phyloP scores from a whole-genome alignment of 768 basidiomycete genomes.

The Trametes elegans region DNA sequence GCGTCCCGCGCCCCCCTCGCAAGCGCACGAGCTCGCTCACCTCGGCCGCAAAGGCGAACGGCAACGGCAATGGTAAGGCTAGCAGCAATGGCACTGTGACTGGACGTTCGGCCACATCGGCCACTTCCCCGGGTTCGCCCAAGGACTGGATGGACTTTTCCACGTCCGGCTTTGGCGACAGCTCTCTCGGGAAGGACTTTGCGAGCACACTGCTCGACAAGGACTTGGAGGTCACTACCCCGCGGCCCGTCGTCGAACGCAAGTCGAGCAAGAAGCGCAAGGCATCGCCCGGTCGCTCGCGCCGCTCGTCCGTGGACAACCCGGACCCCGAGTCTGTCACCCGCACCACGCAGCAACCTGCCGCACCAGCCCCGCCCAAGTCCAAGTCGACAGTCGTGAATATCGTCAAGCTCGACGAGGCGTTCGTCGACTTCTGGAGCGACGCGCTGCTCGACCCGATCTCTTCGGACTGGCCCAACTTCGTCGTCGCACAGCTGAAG shows the following conservation, averaged over 20 bases:
- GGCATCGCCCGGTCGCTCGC: constrained; percentile 24
- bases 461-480: constrained; percentile 61
- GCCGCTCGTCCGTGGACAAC: constrained; percentile 28
- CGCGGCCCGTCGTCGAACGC: constrained; percentile 29
- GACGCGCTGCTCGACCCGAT: constrained; percentile 73
- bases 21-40: constrained; percentile 25
- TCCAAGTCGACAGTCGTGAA: constrained; percentile 43
- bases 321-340: constrained; percentile 10
- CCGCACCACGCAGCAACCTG: constrained; percentile 3
- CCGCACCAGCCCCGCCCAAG: constrained; percentile 2
- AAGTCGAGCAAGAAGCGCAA: constrained; percentile 35
- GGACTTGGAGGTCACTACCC: constrained; percentile 55
- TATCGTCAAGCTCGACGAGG: constrained; percentile 68
- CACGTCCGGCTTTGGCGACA: constrained; percentile 52
- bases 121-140: constrained; percentile 29
- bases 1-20: constrained; percentile 25
- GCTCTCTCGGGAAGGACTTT: constrained; percentile 43
- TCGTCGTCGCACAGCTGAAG: constrained; percentile 70
- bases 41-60: constrained; percentile 6
- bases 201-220: constrained; percentile 56
- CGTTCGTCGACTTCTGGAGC: constrained; percentile 81
- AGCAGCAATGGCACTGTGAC: neutral
- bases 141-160: constrained; percentile 72
- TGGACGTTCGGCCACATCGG: constrained; percentile 12
- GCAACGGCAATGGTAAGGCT: constrained; percentile 18